Conservation (phyloP, 106 monocot genomes). For the Xerophyta viscosa region DNA sequence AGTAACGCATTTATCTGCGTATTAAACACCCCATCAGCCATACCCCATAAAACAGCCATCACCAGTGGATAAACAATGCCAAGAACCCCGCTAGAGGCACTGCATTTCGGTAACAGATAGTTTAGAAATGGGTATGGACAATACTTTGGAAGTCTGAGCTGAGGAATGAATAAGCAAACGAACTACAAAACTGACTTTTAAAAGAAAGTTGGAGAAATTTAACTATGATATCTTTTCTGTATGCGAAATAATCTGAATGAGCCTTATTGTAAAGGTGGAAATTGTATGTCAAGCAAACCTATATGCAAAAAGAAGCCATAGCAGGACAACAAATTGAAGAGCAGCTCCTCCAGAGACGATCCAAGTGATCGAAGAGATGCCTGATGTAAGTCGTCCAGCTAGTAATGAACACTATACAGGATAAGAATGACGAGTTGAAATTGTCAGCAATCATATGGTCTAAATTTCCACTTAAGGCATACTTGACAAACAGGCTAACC, state of each 20-base stretch:
- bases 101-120: conserved; percentile 23
- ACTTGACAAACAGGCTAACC: too few relatives aligned
- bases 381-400: conserved; percentile 73
- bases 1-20: conserved; percentile 80
- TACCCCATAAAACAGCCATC: conserved; percentile 77
- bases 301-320: conserved; percentile 54
- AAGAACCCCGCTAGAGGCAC: conserved; percentile 38
- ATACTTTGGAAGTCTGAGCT: background rate
- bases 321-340: conserved; percentile 62
- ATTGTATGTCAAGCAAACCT: too few relatives aligned
- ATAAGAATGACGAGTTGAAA: too few relatives aligned
- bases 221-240: too few relatives aligned
- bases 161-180: background rate
- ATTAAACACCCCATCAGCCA: conserved; percentile 83
- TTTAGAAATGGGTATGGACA: too few relatives aligned
- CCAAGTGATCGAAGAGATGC: conserved; percentile 58
- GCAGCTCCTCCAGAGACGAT: conserved; percentile 63
- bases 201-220: too few relatives aligned
- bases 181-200: too few relatives aligned
- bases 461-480: too few relatives aligned
- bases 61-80: conserved; percentile 44
- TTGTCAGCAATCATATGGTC: too few relatives aligned
- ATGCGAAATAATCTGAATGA: too few relatives aligned
- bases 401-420: conserved; percentile 86
- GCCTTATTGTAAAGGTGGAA: too few relatives aligned